Conservation (phyloP, 2,329 filamentous ascomycete species). For the Ophiostoma triangulosporum region DNA sequence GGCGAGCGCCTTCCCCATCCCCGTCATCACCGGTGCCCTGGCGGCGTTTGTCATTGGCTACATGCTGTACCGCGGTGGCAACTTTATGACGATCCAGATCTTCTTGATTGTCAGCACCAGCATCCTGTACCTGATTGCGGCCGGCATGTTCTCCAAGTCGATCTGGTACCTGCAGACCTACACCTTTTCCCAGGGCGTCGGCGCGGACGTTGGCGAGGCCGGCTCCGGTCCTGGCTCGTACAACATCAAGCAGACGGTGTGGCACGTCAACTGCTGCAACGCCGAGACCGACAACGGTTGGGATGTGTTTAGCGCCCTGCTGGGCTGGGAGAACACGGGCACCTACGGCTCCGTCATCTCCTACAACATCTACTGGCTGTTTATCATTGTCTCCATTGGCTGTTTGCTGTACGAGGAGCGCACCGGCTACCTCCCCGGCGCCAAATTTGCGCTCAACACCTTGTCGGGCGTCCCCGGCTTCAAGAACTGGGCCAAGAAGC, state of each 20-base stretch:
- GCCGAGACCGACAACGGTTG: conserved; percentile 62
- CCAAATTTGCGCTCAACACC: conserved; percentile 7
- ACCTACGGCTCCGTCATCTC: conserved; percentile 78
- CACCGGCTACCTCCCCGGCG: conserved; percentile 34
- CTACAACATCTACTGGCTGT: conserved; percentile 81
- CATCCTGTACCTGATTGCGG: conserved; percentile 68
- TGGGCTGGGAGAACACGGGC: conserved; percentile 81
- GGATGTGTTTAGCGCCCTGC: conserved; percentile 75
- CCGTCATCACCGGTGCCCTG: conserved; percentile 57
- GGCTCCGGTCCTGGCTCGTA: conserved; percentile 58
- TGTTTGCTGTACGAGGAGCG: conserved; percentile 53
- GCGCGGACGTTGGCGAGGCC: conserved; percentile 35
- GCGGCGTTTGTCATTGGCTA: conserved; percentile 57
- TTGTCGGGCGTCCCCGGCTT: conserved; percentile 10
- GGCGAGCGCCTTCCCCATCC: conserved; percentile 62
- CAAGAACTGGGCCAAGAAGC: conserved; percentile 13
- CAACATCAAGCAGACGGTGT: conserved; percentile 61
- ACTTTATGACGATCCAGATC: conserved; percentile 13
- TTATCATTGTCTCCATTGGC: conserved; percentile 32
- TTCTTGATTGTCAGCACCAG: conserved; percentile 70
- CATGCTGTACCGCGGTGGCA: conserved; percentile 45
- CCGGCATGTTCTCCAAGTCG: conserved; percentile 62
- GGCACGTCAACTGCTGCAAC: conserved; percentile 79
- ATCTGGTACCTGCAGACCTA: conserved; percentile 61
- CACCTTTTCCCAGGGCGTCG: conserved; percentile 31